Evolutionary conservation across 1,284 basidiomycete genomes (phyloP).

Genomic region (Phellopilus nigrolimitatus): DNA sequence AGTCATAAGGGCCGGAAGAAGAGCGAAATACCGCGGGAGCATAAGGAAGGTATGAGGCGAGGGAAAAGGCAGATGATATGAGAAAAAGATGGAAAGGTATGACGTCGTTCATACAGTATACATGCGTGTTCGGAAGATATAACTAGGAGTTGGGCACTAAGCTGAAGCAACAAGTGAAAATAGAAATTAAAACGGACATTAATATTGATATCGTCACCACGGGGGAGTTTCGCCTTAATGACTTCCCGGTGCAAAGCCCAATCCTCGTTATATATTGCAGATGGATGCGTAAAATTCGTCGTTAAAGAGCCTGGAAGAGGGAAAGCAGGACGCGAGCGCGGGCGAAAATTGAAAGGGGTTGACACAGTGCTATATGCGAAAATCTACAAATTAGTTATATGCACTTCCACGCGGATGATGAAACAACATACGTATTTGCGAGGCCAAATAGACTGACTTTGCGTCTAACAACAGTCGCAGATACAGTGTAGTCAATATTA

Average conservation of each 20-base stretch:
- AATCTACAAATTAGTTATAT: conserved; percentile 6
- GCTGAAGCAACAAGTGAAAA: not conserved
- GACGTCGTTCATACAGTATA: conserved; percentile 49
- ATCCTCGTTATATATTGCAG: conserved; percentile 39
- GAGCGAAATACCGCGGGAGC: conserved; percentile 39
- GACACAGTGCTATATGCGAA: conserved; percentile 40
- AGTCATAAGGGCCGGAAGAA: conserved; percentile 20
- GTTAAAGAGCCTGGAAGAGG: conserved; percentile 47
- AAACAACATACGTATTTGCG: conserved; percentile 8
- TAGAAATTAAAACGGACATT: conserved; percentile 30
- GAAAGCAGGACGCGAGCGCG: conserved; percentile 54
- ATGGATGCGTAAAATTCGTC: conserved; percentile 27
- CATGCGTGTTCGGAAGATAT: conserved; percentile 52
- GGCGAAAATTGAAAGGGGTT: conserved; percentile 61
- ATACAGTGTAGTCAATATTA: conserved; percentile 54
- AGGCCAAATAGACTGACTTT: conserved; percentile 23
- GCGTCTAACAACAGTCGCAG: conserved; percentile 41
- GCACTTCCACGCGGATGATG: not conserved
- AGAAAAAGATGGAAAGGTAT: conserved; percentile 67
- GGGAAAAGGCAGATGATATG: conserved; percentile 45
- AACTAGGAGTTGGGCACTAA: conserved; percentile 29
- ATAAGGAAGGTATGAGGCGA: conserved; percentile 57
- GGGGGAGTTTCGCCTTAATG: conserved; percentile 36
- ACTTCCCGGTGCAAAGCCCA: conserved; percentile 49
- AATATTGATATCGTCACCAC: conserved; percentile 40